Conservation (phyloP, 768 basidiomycete genomes). For the Rubroboletus satanas region DNA sequence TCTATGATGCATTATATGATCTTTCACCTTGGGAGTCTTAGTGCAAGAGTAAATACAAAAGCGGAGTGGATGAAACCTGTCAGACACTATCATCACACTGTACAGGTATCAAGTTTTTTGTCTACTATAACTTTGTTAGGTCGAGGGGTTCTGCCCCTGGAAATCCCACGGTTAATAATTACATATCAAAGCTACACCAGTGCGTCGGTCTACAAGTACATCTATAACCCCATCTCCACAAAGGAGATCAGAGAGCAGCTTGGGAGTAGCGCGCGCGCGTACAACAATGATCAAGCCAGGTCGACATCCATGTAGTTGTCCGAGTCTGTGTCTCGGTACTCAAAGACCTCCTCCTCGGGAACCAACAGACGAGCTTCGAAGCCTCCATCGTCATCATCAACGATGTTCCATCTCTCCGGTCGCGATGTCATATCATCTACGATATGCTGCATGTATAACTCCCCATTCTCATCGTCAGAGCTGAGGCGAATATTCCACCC, state of each 20-base stretch:
- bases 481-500: conserved; percentile 65
- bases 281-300: conserved; percentile 3
- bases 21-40: background rate
- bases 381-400: conserved; percentile 37
- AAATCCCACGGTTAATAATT: background rate
- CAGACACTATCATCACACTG: no score
- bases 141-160: no score
- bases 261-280: background rate
- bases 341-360: conserved; percentile 31
- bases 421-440: conserved; percentile 38
- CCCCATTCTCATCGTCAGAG: conserved; percentile 39
- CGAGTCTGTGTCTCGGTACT: conserved; percentile 38
- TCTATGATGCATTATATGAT: background rate
- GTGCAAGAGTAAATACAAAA: no score
- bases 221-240: background rate
- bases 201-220: conserved; percentile 8
- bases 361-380: conserved; percentile 41
- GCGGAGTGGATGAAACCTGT: no score
- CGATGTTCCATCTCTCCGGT: conserved; percentile 43
- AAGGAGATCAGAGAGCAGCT: background rate
- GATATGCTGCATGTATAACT: conserved; percentile 39
- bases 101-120: no score
- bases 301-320: conserved; percentile 36
- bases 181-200: background rate
- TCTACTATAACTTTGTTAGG: no score